phyloP scores from a whole-genome alignment of 2,329 filamentous ascomycete genomes.

The Pseudogymnoascus verrucosus region DNA sequence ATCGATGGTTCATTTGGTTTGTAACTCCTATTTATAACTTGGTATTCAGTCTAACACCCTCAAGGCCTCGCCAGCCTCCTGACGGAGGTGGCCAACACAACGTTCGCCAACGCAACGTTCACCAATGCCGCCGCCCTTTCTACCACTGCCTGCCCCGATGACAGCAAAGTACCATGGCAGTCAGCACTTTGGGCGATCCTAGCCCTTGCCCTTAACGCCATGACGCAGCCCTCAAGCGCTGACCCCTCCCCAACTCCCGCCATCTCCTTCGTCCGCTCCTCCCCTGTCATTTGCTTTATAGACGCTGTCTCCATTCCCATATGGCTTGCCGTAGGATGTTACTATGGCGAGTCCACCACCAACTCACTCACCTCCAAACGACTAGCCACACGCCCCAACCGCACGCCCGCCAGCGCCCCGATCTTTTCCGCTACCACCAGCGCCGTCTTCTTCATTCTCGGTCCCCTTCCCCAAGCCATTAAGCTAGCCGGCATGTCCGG shows the following conservation, averaged over 20 bases:
- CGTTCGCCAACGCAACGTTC: neutral
- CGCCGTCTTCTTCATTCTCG: neutral
- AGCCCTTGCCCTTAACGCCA: slow-evolving; percentile 17
- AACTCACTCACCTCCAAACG: neutral
- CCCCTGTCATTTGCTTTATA: slow-evolving; percentile 13
- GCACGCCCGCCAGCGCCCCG: neutral
- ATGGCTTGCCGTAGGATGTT: neutral
- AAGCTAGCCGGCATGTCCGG: neutral
- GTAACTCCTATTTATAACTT: neutral
- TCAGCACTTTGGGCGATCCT: slow-evolving; percentile 16
- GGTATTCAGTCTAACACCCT: neutral
- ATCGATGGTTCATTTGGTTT: neutral
- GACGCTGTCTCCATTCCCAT: slow-evolving; percentile 13
- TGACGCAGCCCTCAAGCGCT: slow-evolving; percentile 16
- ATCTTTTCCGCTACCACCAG: neutral
- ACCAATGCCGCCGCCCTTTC: neutral
- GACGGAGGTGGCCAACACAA: neutral
- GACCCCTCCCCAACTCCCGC: slow-evolving; percentile 12
- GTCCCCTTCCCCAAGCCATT: neutral
- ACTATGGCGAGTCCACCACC: neutral
- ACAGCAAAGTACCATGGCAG: slow-evolving; percentile 12
- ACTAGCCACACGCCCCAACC: neutral
- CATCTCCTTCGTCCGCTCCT: slow-evolving; percentile 14
- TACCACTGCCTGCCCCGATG: neutral
- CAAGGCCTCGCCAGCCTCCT: neutral